Conservation (phyloP, 495 filamentous ascomycete species). For the Pseudotulostoma volvatum region DNA sequence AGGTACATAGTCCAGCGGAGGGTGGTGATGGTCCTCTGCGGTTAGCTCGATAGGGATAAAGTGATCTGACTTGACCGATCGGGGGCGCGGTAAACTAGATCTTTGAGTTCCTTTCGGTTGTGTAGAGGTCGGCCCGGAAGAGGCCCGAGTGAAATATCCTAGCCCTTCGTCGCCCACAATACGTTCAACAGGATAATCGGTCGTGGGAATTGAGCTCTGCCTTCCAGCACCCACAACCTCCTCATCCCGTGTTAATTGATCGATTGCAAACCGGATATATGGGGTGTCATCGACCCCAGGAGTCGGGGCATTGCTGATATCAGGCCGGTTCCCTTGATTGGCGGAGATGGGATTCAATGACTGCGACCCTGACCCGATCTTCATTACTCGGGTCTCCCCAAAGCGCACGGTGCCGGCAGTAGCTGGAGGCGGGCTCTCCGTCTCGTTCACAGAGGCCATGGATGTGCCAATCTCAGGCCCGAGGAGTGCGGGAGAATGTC, state of each 20-base stretch:
- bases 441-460: slow-evolving; percentile 3
- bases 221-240: slow-evolving; percentile 24
- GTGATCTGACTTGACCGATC: slow-evolving; percentile 27
- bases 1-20: slow-evolving; percentile 49
- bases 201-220: slow-evolving; percentile 20
- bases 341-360: slow-evolving; percentile 8
- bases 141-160: slow-evolving; percentile 26
- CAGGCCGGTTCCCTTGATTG: slow-evolving; percentile 9
- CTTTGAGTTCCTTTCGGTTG: too few species aligned
- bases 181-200: slow-evolving; percentile 31
- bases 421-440: slow-evolving; percentile 2
- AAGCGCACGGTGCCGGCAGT: slow-evolving; percentile 20
- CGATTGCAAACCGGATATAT: slow-evolving; percentile 56
- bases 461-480: not conserved
- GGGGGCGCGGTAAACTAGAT: slow-evolving; percentile 12
- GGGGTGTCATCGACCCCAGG: slow-evolving; percentile 51
- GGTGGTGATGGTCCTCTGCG: slow-evolving; percentile 28
- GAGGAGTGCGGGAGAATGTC: slow-evolving; percentile 14
- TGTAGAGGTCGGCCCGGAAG: too few species aligned
- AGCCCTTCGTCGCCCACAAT: slow-evolving; percentile 35
- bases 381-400: slow-evolving; percentile 17
- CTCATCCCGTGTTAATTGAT: slow-evolving; percentile 53
- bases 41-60: slow-evolving; percentile 37
- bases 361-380: slow-evolving; percentile 15
- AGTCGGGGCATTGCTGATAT: slow-evolving; percentile 32